These are phyloP conservation scores for Eucalyptus albens DNA, from an alignment of 345 rosid species.

Conservation along the genomic window DNA sequence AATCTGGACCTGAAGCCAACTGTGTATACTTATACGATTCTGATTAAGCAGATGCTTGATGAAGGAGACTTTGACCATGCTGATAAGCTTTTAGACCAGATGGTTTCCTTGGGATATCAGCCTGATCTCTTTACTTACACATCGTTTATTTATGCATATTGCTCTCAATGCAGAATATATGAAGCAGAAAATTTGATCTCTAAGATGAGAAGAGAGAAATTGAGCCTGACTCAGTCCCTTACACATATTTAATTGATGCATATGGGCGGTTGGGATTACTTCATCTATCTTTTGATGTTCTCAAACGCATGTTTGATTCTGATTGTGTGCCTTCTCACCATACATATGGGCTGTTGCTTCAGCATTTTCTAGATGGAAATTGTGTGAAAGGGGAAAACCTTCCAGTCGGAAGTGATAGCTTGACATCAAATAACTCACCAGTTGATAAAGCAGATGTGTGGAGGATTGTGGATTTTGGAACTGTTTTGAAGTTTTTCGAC, in stretches of 20 bases:
- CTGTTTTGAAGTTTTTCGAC: slow-evolving; percentile 37
- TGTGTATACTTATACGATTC: slow-evolving; percentile 52
- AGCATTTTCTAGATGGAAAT: slow-evolving; percentile 33
- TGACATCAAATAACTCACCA: slow-evolving; percentile 4
- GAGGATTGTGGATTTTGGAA: slow-evolving; percentile 47
- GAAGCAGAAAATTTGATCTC: slow-evolving; percentile 58
- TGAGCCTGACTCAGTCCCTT: slow-evolving; percentile 52
- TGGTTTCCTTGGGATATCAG: slow-evolving; percentile 40
- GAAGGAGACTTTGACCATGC: slow-evolving; percentile 60
- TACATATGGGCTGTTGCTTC: slow-evolving; percentile 52
- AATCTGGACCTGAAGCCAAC: slow-evolving; percentile 38
- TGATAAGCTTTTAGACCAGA: slow-evolving; percentile 25
- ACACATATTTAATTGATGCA: slow-evolving; percentile 48
- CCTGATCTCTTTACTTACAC: slow-evolving; percentile 77
- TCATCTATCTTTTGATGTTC: slow-evolving; percentile 56
- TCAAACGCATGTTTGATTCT: slow-evolving; percentile 64
- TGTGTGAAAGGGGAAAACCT: slow-evolving; percentile 9
- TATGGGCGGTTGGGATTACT: slow-evolving; percentile 49
- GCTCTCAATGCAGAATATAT: slow-evolving; percentile 43
- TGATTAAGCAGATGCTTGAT: slow-evolving; percentile 48
- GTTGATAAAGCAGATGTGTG: slow-evolving; percentile 31
- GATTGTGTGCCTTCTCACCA: slow-evolving; percentile 72
- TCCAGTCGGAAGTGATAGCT: slow-evolving; percentile 7
- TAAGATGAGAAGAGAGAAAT: slow-evolving; percentile 59
- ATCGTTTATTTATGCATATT: slow-evolving; percentile 53